Base-by-base conservation (phyloP, 352 stramenopile genomes). In the Globisporangium radiosum region DNA sequence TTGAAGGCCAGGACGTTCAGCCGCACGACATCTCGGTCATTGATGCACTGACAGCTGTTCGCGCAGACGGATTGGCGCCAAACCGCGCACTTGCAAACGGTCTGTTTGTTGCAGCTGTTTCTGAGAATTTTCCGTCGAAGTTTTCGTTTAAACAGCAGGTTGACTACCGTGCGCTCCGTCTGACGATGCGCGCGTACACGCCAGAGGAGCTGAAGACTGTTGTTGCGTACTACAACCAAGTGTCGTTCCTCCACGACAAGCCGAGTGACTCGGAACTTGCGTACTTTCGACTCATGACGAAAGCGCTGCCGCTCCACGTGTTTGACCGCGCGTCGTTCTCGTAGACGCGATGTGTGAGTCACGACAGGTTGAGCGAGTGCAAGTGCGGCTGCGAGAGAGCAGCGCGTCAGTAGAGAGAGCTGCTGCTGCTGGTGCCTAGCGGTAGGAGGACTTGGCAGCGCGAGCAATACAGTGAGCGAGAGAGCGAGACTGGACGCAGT, bases 231-330 rank as follows among this genome's bases (percentile, higher is more conserved):
- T 93, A 93, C 72, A 93, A 90, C 64, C 77, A 91, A 67, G 74
- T 93, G 47, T 56, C 54, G 53, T 52, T 65, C 37, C 33, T 47
- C 52, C 48, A 45, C 58, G 83, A 90, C 68, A 83, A 88, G 63
- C 79, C 76, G 45, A 86, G 72, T 36, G 78, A 85, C 25, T 77
- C 75, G 65, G 62, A 91, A 70, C 53, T 90, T 51, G 83, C 83
- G 44, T 90, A 90, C 71, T 93, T 93, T 61, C 79, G 81, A 53
- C 74, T 93, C 54, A 93, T 93, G 83, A 93, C 83, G 66, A 93
- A 93, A 72, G 71, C 77, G 52, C 73, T 90, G 57, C 83, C 81
- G 55, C 75, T 90, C 13, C 73, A 81, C 68, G 83, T 93, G 44
- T 90, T 88, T 56, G 83, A 93, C 66, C 83, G 83, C 65, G 83